phyloP scores from a whole-genome alignment of 1,284 basidiomycete genomes.

The Puccinia hordei region DNA sequence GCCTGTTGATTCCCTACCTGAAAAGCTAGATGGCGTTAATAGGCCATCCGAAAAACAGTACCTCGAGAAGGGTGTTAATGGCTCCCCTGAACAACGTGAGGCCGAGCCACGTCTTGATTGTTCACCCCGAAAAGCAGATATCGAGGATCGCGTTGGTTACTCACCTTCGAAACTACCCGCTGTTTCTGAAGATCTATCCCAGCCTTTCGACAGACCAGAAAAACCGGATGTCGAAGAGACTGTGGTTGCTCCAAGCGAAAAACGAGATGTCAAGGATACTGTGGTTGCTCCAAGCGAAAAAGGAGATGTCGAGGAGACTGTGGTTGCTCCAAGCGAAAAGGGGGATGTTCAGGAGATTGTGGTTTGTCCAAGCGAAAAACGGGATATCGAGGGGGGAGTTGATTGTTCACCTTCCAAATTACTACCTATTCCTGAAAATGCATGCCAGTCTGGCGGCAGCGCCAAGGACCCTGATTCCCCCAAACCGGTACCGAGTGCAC shows the following conservation, averaged over 20 bases:
- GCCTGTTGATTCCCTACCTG: not conserved
- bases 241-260: no score
- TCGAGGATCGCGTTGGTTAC: no score
- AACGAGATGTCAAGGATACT: no score
- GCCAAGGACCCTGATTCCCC: not conserved
- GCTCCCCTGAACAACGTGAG: not conserved
- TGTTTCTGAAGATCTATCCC: no score
- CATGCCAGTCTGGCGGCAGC: not conserved
- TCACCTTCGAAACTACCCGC: no score
- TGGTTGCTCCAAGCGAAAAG: no score
- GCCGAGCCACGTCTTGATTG: not conserved
- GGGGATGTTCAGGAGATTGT: no score
- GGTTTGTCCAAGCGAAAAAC: not conserved
- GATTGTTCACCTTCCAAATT: constrained; percentile 21
- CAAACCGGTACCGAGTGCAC: not conserved
- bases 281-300: not conserved
- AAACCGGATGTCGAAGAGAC: not conserved
- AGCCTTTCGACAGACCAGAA: no score
- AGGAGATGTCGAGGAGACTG: not conserved
- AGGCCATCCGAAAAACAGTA: not conserved
- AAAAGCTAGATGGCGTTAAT: not conserved
- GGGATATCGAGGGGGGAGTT: not conserved
- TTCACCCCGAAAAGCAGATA: no score
- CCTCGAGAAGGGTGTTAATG: not conserved
- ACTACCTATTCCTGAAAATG: not conserved